Percentiles rank a stretch among this genome's conserved stretches.
These are phyloP conservation scores for Pulveroboletus sp. DNA, from an alignment of 768 basidiomycete genomes.

Conservation along the genomic window DNA sequence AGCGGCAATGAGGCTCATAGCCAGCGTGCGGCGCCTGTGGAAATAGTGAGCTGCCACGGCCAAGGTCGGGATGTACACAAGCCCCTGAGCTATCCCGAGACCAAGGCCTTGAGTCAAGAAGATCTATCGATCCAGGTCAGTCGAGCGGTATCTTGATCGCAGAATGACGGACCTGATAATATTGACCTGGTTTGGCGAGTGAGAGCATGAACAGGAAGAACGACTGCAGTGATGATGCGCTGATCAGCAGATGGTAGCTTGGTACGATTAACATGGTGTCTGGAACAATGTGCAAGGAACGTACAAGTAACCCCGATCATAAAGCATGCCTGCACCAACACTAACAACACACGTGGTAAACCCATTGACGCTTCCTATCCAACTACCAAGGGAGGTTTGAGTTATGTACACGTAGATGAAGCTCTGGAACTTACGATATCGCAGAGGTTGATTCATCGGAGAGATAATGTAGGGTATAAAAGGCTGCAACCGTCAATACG, in stretches of 20 bases:
- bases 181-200: slow-evolving; percentile 37
- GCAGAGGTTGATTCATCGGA: slow-evolving; percentile 31
- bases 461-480: slow-evolving; percentile 37
- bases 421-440: slow-evolving; percentile 32
- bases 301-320: slow-evolving; percentile 54
- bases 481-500: slow-evolving; percentile 27
- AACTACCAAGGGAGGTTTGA: slow-evolving; percentile 20
- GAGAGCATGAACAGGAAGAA: slow-evolving; percentile 45
- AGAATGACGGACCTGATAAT: slow-evolving; percentile 38
- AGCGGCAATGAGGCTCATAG: slow-evolving; percentile 42
- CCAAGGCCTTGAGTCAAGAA: slow-evolving; percentile 50
- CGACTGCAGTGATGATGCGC: slow-evolving; percentile 43
- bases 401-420: neutral
- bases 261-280: neutral
- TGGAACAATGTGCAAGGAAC: neutral
- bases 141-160: neutral
- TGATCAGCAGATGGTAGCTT: slow-evolving; percentile 45
- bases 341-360: slow-evolving; percentile 38
- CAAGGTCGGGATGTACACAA: slow-evolving; percentile 44
- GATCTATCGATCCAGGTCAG: slow-evolving; percentile 29
- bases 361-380: slow-evolving; percentile 48
- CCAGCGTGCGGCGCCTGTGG: slow-evolving; percentile 36
- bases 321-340: slow-evolving; percentile 42
- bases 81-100: slow-evolving; percentile 44
- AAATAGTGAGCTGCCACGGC: slow-evolving; percentile 49